Base-by-base conservation (phyloP, 345 rosid species). In the Citrus glauca region DNA sequence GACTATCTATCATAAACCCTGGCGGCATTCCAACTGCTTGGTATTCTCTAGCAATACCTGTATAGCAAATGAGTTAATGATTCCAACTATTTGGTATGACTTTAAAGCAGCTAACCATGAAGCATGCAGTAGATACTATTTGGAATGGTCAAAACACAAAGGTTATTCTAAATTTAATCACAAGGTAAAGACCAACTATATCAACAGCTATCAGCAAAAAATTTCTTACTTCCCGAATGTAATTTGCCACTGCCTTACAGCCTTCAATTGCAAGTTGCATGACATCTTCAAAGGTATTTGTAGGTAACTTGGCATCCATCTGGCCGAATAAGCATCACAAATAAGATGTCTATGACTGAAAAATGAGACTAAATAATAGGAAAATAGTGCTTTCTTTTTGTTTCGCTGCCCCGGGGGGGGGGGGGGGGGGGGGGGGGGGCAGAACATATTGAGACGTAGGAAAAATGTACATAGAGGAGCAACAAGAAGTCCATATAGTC, bases 301-400 rank as follows among this genome's bases (percentile, higher is more conserved):
- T 74, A 3, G 95, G 87, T 78, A 95, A 83, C 82, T 91, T 95
- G 1, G 98, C 92, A 67, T 96, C 99, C 99, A 94, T 96, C 99
- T 94, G 86, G 78, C 42, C 13, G n/a, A n/a, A 78, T 35, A 50
- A 61, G 19, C 64, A 75, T 40, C 6, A 70, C 30, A 33, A 16
- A 57, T 62, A 35, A 71, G 57, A 30, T 20, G 9, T 60, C 40
- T 48, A 53, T 2, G 25, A 24, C 56, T 11, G 25, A 32, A 63
- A 56, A 27, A 22, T 22, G 4, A 14, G 28, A 4, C 14, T 11
- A 9, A 30, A 27, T 25, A 56, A 57, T 35, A n/a, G 20, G 65
- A 72, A 60, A 13, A 11, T 4, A 2, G 6, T 72, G 16, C 33
- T 9, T 9, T 42, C 11, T 42, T 42, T 42, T 42, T 42, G 11